phyloP scores from a whole-genome alignment of 768 basidiomycete species.

The Pleurotus platypus region DNA sequence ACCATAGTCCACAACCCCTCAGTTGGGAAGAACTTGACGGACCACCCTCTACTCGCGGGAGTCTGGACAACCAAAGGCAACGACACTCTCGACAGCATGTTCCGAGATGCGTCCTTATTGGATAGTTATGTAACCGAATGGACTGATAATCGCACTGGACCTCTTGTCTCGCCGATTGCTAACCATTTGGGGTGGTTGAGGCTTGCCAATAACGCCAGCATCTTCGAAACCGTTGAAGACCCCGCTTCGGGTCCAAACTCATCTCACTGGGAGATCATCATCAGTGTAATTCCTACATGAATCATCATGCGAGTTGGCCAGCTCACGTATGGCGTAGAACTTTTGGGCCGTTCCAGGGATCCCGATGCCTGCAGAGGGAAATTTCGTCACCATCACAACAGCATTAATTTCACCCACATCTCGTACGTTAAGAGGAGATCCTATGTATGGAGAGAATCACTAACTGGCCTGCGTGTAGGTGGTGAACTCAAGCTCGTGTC shows the following conservation, averaged over 20 bases:
- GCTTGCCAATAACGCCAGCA: slow-evolving; percentile 22
- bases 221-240: slow-evolving; percentile 26
- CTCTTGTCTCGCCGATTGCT: slow-evolving; percentile 9
- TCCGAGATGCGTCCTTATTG: slow-evolving; percentile 10
- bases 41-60: slow-evolving; percentile 14
- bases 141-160: slow-evolving; percentile 16
- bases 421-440: not conserved
- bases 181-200: slow-evolving; percentile 18
- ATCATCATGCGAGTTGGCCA: not conserved
- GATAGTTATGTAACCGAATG: slow-evolving; percentile 15
- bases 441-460: not conserved
- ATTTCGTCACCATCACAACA: slow-evolving; percentile 12
- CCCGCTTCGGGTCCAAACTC: slow-evolving; percentile 32
- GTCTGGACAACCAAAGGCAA: not conserved
- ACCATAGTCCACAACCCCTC: slow-evolving; percentile 15
- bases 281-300: slow-evolving; percentile 18
- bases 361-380: slow-evolving; percentile 10
- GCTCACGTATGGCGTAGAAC: slow-evolving; percentile 4
- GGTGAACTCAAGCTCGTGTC: slow-evolving; percentile 23
- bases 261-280: slow-evolving; percentile 31
- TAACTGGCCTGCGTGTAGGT: slow-evolving; percentile 10
- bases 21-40: slow-evolving; percentile 25
- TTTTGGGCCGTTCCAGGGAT: slow-evolving; percentile 6
- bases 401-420: not conserved
- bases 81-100: slow-evolving; percentile 14